Evolutionary conservation across 805 yeast genomes (phyloP), one percentile per base, ranked within the genome.

Genomic region (Jamesozyma spencerorum): DNA sequence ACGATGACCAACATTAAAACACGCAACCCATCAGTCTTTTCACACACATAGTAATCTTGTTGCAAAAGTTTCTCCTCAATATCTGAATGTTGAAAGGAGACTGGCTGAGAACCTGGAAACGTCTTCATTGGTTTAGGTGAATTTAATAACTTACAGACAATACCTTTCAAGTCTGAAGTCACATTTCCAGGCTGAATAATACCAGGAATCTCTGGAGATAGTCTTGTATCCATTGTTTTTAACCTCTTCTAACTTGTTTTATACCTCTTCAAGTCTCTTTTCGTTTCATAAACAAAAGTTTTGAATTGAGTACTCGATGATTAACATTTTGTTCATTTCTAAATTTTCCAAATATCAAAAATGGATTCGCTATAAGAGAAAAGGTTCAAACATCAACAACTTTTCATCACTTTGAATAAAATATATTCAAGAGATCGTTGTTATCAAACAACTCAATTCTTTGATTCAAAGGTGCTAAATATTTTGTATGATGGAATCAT

Each of bases 61-160:
- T 70, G 63, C 55, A 72, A 57, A 36, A 92, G 65, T 27, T 78
- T 75, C 36, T 76, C 75, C 3, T 58, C 58, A 18, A 92, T 67
- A 62, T 90, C 96, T 27, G 71, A 66, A 41, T 85, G 70, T 33
- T 84, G 79, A 57, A 92, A 88, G 19, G 95, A 85, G 2, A 90
- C 85, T 0, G 99, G 99, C 62, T 94, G 98, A 1, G 96, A 80
- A 0, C 98, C 97, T 2, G 95, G 94, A 52, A 88, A 88, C 1
- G 63, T 50, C 43, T 58, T 57, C 5, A 62, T 50, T 14, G 72
- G 67, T 31, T 73, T 70, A 26, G 77, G 70, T 48, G 79, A 65
- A 49, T 75, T 68, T 51, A 81, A 57, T 46, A 82, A 65, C 53
- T 75, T 57, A 34, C 87, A 79, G 3, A 88, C 81, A 63, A 79